Evolutionary conservation across 371 early-diverging fungal species (phyloP).

Genomic region (Rhizomucor miehei): DNA sequence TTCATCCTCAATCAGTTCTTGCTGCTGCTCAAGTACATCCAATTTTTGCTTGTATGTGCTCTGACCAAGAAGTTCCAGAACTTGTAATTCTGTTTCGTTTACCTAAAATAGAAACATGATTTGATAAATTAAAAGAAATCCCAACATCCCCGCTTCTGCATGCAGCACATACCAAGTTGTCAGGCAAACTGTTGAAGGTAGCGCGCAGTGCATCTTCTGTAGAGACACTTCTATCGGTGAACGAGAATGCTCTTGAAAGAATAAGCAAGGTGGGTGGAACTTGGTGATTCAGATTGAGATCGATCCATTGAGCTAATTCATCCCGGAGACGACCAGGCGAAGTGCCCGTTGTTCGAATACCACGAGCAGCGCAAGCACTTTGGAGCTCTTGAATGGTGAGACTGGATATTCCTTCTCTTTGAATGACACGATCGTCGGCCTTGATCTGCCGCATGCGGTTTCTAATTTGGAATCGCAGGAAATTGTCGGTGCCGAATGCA

Average conservation of each 20-base stretch:
- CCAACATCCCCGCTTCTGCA: neutral
- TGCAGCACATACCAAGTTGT: constrained; percentile 63
- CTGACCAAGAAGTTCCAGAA: constrained; percentile 83
- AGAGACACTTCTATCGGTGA: constrained; percentile 66
- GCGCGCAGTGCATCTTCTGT: constrained; percentile 86
- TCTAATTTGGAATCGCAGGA: constrained; percentile 87
- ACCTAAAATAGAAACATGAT: constrained; percentile 23
- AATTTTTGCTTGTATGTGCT: constrained; percentile 92
- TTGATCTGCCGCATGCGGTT: constrained; percentile 82
- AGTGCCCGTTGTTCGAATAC: constrained; percentile 84
- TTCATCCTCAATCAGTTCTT: constrained; percentile 93
- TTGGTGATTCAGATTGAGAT: constrained; percentile 86
- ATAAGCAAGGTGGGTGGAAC: constrained; percentile 93
- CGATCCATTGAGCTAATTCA: constrained; percentile 93
- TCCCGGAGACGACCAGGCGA: constrained; percentile 84
- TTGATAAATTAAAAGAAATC: neutral
- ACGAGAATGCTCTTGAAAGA: constrained; percentile 87
- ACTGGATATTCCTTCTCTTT: constrained; percentile 85
- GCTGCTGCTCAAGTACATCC: constrained; percentile 92
- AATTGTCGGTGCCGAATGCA: constrained; percentile 94
- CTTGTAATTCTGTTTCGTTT: constrained; percentile 84
- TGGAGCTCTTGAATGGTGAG: constrained; percentile 85
- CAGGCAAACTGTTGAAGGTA: constrained; percentile 90
- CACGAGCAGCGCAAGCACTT: constrained; percentile 86
- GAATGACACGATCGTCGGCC: constrained; percentile 87